phyloP scores from a whole-genome alignment of 768 basidiomycete species.

The Nidula microcarpa region DNA sequence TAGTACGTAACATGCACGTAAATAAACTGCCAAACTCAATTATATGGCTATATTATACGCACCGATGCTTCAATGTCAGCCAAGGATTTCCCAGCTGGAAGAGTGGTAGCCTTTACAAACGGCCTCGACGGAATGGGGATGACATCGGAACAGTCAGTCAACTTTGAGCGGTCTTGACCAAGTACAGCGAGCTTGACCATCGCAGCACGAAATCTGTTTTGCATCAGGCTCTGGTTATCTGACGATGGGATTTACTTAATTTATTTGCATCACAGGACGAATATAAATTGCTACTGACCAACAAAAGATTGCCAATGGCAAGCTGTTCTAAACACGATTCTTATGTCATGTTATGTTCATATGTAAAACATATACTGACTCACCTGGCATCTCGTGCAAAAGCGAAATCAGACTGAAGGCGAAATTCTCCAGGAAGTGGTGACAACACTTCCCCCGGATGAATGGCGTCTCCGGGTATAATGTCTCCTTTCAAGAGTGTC shows the following conservation, averaged over 20 bases:
- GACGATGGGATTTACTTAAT: neutral
- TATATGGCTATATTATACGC: conserved; percentile 1
- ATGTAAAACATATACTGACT: neutral
- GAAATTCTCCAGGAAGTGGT: conserved; percentile 23
- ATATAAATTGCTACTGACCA: conserved; percentile 8
- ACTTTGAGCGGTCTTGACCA: conserved; percentile 15
- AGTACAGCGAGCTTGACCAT: conserved; percentile 27
- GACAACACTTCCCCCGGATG: conserved; percentile 19
- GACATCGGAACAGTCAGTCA: conserved; percentile 25
- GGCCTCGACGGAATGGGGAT: conserved; percentile 10
- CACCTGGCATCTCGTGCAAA: conserved; percentile 19
- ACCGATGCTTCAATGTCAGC: conserved; percentile 22
- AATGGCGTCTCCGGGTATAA: conserved; percentile 18
- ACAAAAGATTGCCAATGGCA: conserved; percentile 38
- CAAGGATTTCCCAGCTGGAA: conserved; percentile 24
- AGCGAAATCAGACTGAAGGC: conserved; percentile 22
- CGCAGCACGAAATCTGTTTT: conserved; percentile 19
- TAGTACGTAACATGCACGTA: too few relatives aligned
- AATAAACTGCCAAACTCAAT: too few relatives aligned
- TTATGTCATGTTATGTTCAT: neutral
- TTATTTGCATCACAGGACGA: neutral
- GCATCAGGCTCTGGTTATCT: conserved; percentile 19
- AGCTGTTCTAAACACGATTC: conserved; percentile 20
- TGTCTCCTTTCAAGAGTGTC: conserved; percentile 20
- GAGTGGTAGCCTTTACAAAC: conserved; percentile 10